Base-by-base conservation (phyloP, 768 basidiomycete genomes). In the Amanita polypyramis region DNA sequence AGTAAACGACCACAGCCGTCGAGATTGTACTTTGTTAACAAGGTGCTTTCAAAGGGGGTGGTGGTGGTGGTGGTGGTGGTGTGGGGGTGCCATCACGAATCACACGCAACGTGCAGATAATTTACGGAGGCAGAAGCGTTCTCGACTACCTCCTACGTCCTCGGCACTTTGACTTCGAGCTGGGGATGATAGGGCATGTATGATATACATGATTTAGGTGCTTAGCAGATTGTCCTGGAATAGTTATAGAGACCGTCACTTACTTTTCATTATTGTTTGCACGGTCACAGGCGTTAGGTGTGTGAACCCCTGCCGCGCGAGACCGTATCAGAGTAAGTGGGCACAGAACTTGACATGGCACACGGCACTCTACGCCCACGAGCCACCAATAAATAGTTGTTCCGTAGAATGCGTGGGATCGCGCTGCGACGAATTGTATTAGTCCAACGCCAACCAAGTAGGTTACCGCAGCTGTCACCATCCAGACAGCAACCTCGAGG, bases 291-390 rank as follows among this genome's bases (percentile, higher is more conserved):
- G 23, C 40, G 40, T 15, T 27, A 25, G 40, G 40, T 42, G 40
- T 42, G 40, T 42, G 40, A 42, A 42, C 27, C 40, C 23, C 37
- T 42, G 40, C 40, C 40, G 40, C 27, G 40, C 40, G 40, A 42
- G 40, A 42, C 40, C 40, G 40, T 42, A n/a, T 36, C 25, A 27
- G 25, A 27, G 25, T 3, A 3, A 27, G 14, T 42, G 40, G 40
- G 40, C 40, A 25, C 25, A 42, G 25, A 23, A 14, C 20, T 8
- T 38, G 37, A 19, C 39, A 25, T 15, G 40, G 25, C 25, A 27
- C 25, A 27, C 25, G 25, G n/a, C 20, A n/a, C 23, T 14, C 15
- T 23, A 23, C 14, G 15, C 27, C 40, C 40, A 42, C 40, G 27
- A 25, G 23, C 27, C 25, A 3, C 25, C 25, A n/a, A n/a, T 40